These are phyloP conservation scores for Naegleria lovaniensis DNA, from an alignment of 208 protist species.

Conservation along the genomic window DNA sequence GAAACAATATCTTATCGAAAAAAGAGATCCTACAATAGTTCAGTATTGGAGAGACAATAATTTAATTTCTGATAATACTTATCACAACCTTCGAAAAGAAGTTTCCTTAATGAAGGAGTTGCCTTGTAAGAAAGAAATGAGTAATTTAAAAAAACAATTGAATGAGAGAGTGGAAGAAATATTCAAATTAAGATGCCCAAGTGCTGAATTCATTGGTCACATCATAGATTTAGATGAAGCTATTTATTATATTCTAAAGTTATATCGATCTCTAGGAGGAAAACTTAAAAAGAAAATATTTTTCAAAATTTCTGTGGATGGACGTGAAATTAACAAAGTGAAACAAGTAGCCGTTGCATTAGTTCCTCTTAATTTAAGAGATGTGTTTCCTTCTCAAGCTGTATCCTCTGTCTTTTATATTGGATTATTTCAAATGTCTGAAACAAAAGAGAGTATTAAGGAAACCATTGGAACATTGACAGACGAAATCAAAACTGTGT, in stretches of 20 bases:
- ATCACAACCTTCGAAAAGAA: no score
- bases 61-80: neutral
- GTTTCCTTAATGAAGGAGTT: neutral
- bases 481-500: no score
- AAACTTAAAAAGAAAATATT: neutral
- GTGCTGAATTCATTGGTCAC: neutral
- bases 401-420: neutral
- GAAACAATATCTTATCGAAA: no score
- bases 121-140: neutral
- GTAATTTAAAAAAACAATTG: neutral
- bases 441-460: neutral
- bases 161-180: neutral
- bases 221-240: neutral
- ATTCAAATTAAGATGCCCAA: neutral
- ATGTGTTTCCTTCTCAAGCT: neutral
- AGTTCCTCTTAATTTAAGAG: no score
- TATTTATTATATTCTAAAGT: neutral
- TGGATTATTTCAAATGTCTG: neutral
- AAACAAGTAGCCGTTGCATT: neutral
- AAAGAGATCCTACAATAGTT: no score
- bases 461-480: neutral
- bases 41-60: neutral
- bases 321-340: neutral
- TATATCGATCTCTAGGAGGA: neutral
- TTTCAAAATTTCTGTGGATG: neutral